Evolutionary conservation across 2,329 filamentous ascomycete genomes (phyloP), one percentile per base, ranked within the genome.

Genomic region (Cladophialophora exuberans): DNA sequence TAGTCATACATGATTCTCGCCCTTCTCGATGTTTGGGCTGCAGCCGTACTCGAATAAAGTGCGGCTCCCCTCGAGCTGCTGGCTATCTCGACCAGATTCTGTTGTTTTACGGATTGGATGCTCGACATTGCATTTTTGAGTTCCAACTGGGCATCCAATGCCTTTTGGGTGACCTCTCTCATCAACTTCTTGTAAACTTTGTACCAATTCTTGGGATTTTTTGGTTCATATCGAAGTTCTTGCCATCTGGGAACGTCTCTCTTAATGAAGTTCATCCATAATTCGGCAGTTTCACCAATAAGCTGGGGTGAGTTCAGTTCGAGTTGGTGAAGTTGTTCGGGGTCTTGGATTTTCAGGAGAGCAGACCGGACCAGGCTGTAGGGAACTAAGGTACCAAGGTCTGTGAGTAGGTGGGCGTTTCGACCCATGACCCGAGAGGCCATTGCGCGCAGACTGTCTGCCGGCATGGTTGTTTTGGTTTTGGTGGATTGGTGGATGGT

Each of bases 201-300:
- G 68, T 86, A 84, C 91, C 91, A 97, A 56, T 84, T 84, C 30
- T 77, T 76, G 0, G 86, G 83, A 59, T 89, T 80, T 52, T 79
- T 79, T 0, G 89, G 88, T 20, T 83, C 76, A 62, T 85, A 82
- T 22, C 83, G 81, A 67, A 87, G 84, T 41, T 76, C 74, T 36
- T 85, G 77, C 70, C 84, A 86, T 52, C 83, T 75, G 1, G 85
- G 84, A 59, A 96, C 89, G 65, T 96, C 85, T 43, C 85, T 83
- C 47, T 83, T 81, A 70, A 97, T 94, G 66, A 97, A 82, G 23
- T 83, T 81, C 36, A 84, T 73, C 93, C 93, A 97, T 58, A 93
- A 76, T 64, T 91, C 87, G 17, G 76, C 80, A 33, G 85, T 85
- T 52, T 88, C 78, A 31, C 84, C 83, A 57, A 82, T 78, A 47